Evolutionary conservation across 2,329 filamentous ascomycete genomes (phyloP).

Genomic region (Leptographium procerum): DNA sequence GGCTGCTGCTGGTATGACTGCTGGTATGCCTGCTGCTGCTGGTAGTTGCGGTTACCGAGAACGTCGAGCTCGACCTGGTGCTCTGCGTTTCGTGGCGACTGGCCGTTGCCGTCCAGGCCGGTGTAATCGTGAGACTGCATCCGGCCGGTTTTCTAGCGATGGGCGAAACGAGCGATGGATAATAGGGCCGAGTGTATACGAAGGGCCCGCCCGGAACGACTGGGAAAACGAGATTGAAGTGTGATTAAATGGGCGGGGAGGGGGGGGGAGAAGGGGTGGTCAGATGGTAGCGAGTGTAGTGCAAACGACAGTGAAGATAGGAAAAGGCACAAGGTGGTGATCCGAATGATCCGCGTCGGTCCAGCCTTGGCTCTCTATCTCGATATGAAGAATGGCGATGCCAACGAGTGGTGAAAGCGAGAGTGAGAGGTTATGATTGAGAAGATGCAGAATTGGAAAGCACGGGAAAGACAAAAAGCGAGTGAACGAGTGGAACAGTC

Average conservation of each 20-base stretch:
- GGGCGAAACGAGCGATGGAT: background rate
- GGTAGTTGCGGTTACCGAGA: constrained; percentile 3
- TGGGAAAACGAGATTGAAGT: background rate
- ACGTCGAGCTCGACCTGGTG: constrained; percentile 10
- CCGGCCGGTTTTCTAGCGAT: background rate
- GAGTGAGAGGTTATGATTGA: background rate
- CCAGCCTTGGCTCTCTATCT: background rate
- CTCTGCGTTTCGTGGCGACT: background rate
- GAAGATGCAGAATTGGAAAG: background rate
- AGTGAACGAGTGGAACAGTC: background rate
- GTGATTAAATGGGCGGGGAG: background rate
- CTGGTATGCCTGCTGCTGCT: background rate
- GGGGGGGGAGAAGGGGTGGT: too few relatives aligned
- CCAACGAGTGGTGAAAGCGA: background rate
- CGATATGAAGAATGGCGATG: too few relatives aligned
- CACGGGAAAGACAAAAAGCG: background rate
- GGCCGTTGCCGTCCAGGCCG: constrained; percentile 3
- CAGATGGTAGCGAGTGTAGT: background rate
- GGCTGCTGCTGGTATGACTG: constrained; percentile 3
- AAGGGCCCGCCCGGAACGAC: background rate
- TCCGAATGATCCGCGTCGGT: background rate
- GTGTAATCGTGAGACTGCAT: constrained; percentile 10
- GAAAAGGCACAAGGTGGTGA: background rate
- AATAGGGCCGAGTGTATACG: background rate
- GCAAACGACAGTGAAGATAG: background rate